Percentiles rank a stretch among this genome's conserved stretches.
Evolutionary conservation across 2,329 filamentous ascomycete species (phyloP).

Genomic region (Nemania serpens): DNA sequence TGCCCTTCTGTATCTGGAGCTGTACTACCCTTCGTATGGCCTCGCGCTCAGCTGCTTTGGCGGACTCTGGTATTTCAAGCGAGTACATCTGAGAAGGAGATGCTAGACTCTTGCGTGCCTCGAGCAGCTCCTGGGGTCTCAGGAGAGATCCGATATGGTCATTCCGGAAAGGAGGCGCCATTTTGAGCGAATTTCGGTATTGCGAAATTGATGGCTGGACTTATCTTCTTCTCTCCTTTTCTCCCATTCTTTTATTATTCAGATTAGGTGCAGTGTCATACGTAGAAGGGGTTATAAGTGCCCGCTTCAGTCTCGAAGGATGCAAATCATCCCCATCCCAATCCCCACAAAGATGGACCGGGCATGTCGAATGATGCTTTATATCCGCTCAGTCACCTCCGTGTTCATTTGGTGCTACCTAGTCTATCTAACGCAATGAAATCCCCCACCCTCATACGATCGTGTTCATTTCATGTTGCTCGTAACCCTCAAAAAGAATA

Average conservation of each 20-base stretch:
- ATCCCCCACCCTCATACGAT: not conserved
- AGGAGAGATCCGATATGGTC: conserved; percentile 75
- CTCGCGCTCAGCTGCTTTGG: conserved; percentile 61
- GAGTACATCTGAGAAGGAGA: conserved; percentile 42
- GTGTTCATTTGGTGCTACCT: too few relatives aligned
- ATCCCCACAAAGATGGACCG: conserved; percentile 9
- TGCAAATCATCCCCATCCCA: not conserved
- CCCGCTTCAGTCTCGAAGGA: conserved; percentile 1
- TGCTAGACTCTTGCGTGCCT: conserved; percentile 60
- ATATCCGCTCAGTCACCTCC: not conserved
- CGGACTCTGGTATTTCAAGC: conserved; percentile 34
- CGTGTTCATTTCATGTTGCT: not conserved
- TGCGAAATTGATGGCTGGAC: not conserved
- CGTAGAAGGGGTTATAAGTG: not conserved
- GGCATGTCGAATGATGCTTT: not conserved
- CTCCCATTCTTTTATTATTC: too few relatives aligned
- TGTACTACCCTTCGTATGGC: conserved; percentile 68
- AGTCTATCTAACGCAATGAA: not conserved
- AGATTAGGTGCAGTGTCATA: not conserved
- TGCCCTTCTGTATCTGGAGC: conserved; percentile 65
- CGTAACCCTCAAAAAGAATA: not conserved
- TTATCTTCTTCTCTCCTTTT: not conserved
- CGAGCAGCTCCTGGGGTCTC: conserved; percentile 65
- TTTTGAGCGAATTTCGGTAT: conserved; percentile 9
- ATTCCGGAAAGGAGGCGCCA: conserved; percentile 65